Evolutionary conservation across 805 yeast species (phyloP), one percentile per base, ranked within the genome.

Genomic region (Ogataea pilisensis): DNA sequence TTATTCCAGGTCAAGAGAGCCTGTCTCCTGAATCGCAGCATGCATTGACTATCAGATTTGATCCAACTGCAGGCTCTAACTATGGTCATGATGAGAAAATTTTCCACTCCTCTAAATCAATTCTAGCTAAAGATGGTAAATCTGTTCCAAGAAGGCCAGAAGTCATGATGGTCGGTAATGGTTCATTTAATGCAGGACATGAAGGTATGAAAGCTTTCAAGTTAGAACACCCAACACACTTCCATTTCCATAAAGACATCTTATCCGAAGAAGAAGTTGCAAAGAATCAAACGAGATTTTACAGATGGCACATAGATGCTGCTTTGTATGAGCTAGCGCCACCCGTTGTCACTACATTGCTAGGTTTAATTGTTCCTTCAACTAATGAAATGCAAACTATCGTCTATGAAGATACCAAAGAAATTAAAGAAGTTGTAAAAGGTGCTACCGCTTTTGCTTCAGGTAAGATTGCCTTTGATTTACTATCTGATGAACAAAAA

Each of bases 301-400:
- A 87, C 74, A 76, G 96, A 65, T 88, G 96, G 96, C 96, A 88
- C 65, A 86, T 88, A 49, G 96, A 88, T 63, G 82, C 93, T 28
- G 96, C 96, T 4, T 72, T 88, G 31, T 88, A 88, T 55, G 95
- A 78, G 28, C 72, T 87, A 51, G 78, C 90, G 13, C 95, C 96
- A 22, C 96, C 96, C 24, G 76, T 83, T 50, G 85, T 82, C 28
- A 88, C 96, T 12, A 87, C 95, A 2, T 71, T 88, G 46, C 70
- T 88, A 38, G 96, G 95, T 3, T 78, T 88, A 46, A 75, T 80
- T 55, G 91, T 85, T 13, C 95, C 95, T 6, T 77, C 82, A 17
- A 66, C 75, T 16, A 65, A 72, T n/a, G 80, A 76, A 49, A 78
- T 72, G 45, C 84, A 80, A 55, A 76, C 62, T 21, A 78, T 88